phyloP scores from a whole-genome alignment of 2,329 filamentous ascomycete genomes.

The Talaromyces sp. region DNA sequence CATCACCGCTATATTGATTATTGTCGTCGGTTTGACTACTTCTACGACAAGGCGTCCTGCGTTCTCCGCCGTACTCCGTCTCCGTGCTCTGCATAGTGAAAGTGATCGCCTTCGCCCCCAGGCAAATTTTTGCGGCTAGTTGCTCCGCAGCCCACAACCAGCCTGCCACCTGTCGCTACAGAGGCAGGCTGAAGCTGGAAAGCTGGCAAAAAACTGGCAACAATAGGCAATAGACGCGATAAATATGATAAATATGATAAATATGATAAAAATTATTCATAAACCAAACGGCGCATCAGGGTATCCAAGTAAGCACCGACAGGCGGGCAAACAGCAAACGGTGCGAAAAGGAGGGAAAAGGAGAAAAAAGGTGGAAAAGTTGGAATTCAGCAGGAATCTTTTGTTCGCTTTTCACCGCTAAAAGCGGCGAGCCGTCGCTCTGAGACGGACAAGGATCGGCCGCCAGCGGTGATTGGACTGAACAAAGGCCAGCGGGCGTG shows the following conservation, averaged over 20 bases:
- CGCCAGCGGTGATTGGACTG: constrained; percentile 25
- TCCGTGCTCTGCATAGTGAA: too few relatives aligned
- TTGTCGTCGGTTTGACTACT: neutral
- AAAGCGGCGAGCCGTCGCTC: constrained; percentile 30
- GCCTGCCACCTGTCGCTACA: too few relatives aligned
- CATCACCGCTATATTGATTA: neutral
- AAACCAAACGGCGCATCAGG: neutral
- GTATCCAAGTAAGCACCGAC: neutral
- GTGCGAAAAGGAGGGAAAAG: neutral
- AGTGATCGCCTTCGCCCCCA: neutral
- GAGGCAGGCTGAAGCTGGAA: neutral
- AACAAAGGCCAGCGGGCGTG: constrained; percentile 18
- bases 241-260: neutral
- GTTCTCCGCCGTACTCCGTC: neutral
- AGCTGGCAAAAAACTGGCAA: neutral
- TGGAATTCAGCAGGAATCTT: constrained; percentile 20
- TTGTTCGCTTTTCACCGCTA: constrained; percentile 28
- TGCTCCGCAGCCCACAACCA: neutral
- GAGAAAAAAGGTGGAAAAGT: constrained; percentile 15
- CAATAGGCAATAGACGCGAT: neutral
- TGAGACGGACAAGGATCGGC: constrained; percentile 23
- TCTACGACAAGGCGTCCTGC: neutral
- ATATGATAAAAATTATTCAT: too few relatives aligned
- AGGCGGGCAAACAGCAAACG: neutral
- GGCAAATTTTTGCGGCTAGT: neutral